Conservation (phyloP, 345 rosid species). For the Syzygium jambos region DNA sequence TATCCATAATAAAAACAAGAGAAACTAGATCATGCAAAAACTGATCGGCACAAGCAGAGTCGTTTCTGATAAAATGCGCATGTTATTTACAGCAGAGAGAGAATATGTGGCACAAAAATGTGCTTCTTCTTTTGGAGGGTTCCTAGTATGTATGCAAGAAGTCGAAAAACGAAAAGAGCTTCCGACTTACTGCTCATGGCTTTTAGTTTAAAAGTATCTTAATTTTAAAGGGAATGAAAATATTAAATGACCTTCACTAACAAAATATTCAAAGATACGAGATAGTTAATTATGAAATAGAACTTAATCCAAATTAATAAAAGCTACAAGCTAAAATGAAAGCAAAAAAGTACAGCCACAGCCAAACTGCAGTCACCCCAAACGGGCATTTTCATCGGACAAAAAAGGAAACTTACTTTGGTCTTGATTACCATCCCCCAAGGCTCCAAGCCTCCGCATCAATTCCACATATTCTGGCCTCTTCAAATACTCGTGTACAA, state of each 20-base stretch:
- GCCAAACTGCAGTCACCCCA: neutral
- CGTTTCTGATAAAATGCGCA: neutral
- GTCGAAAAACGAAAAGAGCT: neutral
- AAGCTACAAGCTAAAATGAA: neutral
- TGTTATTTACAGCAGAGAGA: neutral
- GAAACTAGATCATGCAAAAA: neutral
- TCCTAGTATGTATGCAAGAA: neutral
- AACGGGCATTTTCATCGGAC: neutral
- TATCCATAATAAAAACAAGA: neutral
- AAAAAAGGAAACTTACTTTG: slow-evolving; percentile 40
- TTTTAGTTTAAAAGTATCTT: neutral
- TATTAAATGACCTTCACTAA: neutral
- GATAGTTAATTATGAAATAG: neutral
- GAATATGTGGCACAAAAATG: neutral
- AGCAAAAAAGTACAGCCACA: neutral
- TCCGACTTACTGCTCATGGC: neutral
- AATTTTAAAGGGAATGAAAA: neutral
- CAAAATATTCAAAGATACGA: neutral
- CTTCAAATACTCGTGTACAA: slow-evolving; percentile 78
- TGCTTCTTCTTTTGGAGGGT: neutral
- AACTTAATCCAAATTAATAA: neutral
- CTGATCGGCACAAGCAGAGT: neutral
- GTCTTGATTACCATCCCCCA: slow-evolving; percentile 93
- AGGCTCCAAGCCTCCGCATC: slow-evolving; percentile 90
- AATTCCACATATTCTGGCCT: slow-evolving; percentile 67